These are phyloP conservation scores for Stagonosporopsis vannaccii DNA, from an alignment of 2,329 filamentous ascomycete species.

Conservation along the genomic window DNA sequence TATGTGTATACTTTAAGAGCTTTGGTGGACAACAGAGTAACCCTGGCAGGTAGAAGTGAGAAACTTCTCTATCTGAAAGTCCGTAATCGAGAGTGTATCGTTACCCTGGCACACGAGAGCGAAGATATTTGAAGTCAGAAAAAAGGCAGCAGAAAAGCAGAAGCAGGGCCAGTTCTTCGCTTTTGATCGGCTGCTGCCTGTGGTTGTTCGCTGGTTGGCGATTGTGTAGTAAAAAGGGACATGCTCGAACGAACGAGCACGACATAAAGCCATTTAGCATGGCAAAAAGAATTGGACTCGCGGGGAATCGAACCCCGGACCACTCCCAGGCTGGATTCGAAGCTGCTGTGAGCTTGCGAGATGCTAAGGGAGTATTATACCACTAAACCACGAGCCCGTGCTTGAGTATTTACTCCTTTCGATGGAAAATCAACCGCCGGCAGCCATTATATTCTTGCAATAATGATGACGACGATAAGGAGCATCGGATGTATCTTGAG, in stretches of 20 bases:
- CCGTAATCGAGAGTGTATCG: neutral
- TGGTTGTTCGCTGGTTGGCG: neutral
- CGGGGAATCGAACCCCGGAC: constrained; percentile 26
- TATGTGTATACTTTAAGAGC: no score
- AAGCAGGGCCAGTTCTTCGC: no score
- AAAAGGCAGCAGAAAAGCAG: no score
- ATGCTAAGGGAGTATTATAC: constrained; percentile 15
- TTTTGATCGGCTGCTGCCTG: neutral
- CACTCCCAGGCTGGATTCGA: no score
- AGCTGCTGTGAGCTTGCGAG: neutral
- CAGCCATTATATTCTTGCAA: neutral
- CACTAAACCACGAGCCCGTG: constrained; percentile 12
- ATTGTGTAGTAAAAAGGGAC: neutral
- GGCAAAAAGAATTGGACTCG: constrained; percentile 15
- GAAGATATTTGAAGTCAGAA: no score
- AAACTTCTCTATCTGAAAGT: neutral
- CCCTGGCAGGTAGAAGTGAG: neutral
- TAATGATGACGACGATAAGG: neutral
- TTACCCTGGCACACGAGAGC: neutral
- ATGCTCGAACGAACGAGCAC: neutral
- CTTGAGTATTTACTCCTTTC: constrained; percentile 8
- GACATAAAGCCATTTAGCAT: no score
- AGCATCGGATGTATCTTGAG: neutral
- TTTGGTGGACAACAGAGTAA: neutral
- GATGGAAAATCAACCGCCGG: neutral